phyloP scores from a whole-genome alignment of 345 rosid genomes.

The thale cress (Arabidopsis thaliana) region TAIR10.1 NC_003070.9:8144501-8145000 shows the following conservation, averaged over 20 bases:
- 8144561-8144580: conserved; percentile 45
- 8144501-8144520: conserved; percentile 37
- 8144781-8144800: conserved; percentile 28
- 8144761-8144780: conserved; percentile 43
- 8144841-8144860: conserved; percentile 36
- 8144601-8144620: conserved; percentile 42
- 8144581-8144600: conserved; percentile 51
- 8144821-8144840: conserved; percentile 32
- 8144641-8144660: conserved; percentile 54
- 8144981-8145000: conserved; percentile 13
- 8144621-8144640: conserved; percentile 52
- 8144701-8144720: conserved; percentile 67
- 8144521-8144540: conserved; percentile 56
- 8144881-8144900: conserved; percentile 10
- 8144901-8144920: background rate
- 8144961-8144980: background rate
- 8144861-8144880: conserved; percentile 39
- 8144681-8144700: conserved; percentile 58
- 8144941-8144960: conserved; percentile 25
- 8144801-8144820: conserved; percentile 29
- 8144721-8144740: conserved; percentile 49
- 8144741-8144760: conserved; percentile 47
- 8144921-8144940: background rate
- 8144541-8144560: conserved; percentile 54
- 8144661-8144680: conserved; percentile 74